phyloP scores from a whole-genome alignment of 257 asterid genomes.

The Capsicum rhomboideum region DNA sequence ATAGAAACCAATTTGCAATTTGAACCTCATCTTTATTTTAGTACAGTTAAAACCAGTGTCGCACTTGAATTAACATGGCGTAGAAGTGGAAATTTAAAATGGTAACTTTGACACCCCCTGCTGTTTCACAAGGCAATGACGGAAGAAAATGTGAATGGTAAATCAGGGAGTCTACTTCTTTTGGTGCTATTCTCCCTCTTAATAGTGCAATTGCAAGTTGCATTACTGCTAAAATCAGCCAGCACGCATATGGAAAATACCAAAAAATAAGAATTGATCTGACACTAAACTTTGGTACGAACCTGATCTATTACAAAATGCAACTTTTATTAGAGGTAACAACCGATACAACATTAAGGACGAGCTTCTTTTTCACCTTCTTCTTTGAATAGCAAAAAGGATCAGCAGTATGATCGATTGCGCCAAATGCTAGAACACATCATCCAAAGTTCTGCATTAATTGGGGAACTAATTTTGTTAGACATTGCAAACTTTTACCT shows the following conservation, averaged over 20 bases:
- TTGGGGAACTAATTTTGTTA: no score
- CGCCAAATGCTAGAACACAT: conserved; percentile 29
- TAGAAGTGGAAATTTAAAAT: not conserved
- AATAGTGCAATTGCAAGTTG: not conserved
- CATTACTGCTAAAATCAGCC: not conserved
- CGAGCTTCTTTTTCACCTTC: conserved; percentile 50
- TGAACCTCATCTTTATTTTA: not conserved
- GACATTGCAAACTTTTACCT: no score
- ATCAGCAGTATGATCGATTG: conserved; percentile 20
- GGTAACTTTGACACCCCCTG: not conserved
- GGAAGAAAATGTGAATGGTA: no score
- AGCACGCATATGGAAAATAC: not conserved
- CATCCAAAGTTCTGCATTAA: conserved; percentile 30
- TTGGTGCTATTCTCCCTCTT: not conserved
- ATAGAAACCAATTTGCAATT: not conserved
- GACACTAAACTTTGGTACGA: conserved; percentile 33
- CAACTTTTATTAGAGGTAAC: no score
- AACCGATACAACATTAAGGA: conserved; percentile 19
- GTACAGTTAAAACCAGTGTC: not conserved
- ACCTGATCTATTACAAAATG: no score
- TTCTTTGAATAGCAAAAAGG: conserved; percentile 27
- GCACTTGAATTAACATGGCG: not conserved
- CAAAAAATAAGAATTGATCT: no score
- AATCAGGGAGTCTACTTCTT: no score
- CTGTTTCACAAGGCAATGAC: not conserved